These are phyloP conservation scores for Cystobasidium sp. DNA, from an alignment of 1,284 basidiomycete genomes.

Conservation along the genomic window DNA sequence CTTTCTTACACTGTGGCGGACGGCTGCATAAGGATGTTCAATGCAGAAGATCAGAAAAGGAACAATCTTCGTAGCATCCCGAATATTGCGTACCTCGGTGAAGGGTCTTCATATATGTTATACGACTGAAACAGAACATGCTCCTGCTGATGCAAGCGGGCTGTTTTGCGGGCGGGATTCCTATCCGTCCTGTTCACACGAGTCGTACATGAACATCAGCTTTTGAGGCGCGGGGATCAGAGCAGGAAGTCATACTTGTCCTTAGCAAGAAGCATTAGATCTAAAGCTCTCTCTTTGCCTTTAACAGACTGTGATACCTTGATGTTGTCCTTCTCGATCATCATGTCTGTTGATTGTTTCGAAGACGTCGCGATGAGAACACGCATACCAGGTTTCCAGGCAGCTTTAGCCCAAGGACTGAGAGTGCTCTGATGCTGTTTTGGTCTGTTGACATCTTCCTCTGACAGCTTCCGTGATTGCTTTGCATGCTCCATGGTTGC, in stretches of 20 bases:
- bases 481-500: conserved; percentile 14
- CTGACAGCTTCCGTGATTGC: background rate
- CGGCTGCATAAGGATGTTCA: background rate
- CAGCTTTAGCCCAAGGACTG: conserved; percentile 15
- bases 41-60: background rate
- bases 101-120: conserved; percentile 18
- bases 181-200: too few species aligned
- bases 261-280: background rate
- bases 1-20: background rate
- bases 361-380: conserved; percentile 15
- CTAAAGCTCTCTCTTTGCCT: conserved; percentile 12
- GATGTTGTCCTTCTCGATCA: conserved; percentile 9
- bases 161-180: too few species aligned
- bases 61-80: background rate
- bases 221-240: too few species aligned
- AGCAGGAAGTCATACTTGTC: background rate
- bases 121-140: conserved; percentile 3
- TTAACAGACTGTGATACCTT: background rate
- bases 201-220: too few species aligned
- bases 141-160: background rate
- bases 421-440: conserved; percentile 22
- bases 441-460: background rate
- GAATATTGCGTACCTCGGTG: background rate
- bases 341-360: background rate
- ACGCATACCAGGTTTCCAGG: conserved; percentile 39